Percentiles rank a stretch among this genome's conserved stretches.
phyloP scores from a whole-genome alignment of 768 basidiomycete genomes.

The Lactarius quietus region DNA sequence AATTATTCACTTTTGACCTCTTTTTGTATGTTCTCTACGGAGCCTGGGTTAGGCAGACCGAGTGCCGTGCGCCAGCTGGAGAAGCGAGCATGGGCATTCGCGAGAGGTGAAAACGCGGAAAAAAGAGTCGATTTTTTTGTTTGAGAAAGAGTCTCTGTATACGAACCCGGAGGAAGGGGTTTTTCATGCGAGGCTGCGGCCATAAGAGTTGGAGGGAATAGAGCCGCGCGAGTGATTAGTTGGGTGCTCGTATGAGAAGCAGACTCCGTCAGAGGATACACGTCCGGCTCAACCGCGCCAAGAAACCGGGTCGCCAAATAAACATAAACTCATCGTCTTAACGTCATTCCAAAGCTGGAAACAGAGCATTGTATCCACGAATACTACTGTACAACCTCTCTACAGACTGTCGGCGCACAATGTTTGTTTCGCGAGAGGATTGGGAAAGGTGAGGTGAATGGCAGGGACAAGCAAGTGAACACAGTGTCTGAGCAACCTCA shows the following conservation, averaged over 20 bases:
- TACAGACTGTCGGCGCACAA: no score
- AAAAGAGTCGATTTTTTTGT: slow-evolving; percentile 15
- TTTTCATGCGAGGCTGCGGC: slow-evolving; percentile 20
- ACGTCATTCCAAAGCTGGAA: no score
- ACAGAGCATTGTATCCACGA: no score
- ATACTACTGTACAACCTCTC: no score
- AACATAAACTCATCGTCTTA: background rate
- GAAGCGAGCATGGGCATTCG: slow-evolving; percentile 67
- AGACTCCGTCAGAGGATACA: background rate
- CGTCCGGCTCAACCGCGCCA: slow-evolving; percentile 16
- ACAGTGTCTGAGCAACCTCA: no score
- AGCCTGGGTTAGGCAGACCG: slow-evolving; percentile 87
- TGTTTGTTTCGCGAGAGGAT: no score
- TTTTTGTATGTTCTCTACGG: slow-evolving; percentile 87
- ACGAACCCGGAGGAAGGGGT: background rate
- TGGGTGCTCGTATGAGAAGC: slow-evolving; percentile 4
- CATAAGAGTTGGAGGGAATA: slow-evolving; percentile 11
- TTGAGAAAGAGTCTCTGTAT: slow-evolving; percentile 5
- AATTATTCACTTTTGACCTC: slow-evolving; percentile 77
- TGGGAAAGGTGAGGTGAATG: no score
- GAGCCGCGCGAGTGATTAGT: slow-evolving; percentile 10
- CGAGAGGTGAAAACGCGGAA: slow-evolving; percentile 46
- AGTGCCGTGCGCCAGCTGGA: slow-evolving; percentile 78
- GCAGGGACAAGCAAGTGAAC: no score
- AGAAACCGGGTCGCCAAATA: slow-evolving; percentile 19